Percentiles rank a stretch among this genome's conserved stretches.
phyloP scores from a whole-genome alignment of 1,284 basidiomycete species.

The Schizopora paradoxa region DNA sequence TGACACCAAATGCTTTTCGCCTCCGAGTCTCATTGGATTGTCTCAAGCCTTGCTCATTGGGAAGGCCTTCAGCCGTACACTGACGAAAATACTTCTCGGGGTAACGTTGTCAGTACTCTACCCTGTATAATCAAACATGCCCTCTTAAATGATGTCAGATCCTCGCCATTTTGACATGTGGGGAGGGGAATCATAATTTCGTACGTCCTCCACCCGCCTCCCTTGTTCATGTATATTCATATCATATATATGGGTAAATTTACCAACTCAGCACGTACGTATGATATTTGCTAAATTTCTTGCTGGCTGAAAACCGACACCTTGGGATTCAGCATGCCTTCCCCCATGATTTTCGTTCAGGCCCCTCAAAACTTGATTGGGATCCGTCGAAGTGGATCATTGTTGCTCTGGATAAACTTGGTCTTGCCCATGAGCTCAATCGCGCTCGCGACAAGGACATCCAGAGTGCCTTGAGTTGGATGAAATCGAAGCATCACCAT shows the following conservation, averaged over 20 bases:
- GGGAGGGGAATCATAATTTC: constrained; percentile 79
- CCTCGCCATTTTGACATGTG: constrained; percentile 64
- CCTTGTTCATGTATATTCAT: background rate
- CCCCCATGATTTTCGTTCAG: constrained; percentile 69
- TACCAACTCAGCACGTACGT: constrained; percentile 15
- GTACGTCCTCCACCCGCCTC: constrained; percentile 34
- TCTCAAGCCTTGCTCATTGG: constrained; percentile 65
- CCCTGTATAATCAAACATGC: background rate
- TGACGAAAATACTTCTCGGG: constrained; percentile 72
- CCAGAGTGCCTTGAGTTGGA: constrained; percentile 47
- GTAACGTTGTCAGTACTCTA: constrained; percentile 50
- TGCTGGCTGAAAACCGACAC: background rate
- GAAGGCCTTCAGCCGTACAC: constrained; percentile 73
- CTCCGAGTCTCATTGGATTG: background rate
- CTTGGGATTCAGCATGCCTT: constrained; percentile 57
- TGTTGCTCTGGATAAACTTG: constrained; percentile 45
- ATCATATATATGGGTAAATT: background rate
- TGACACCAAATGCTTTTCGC: constrained; percentile 8
- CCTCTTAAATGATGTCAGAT: constrained; percentile 35
- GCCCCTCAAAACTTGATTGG: constrained; percentile 59
- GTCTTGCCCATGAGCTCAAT: constrained; percentile 46
- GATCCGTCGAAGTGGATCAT: constrained; percentile 83
- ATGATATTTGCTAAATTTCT: constrained; percentile 21
- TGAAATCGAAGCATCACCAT: constrained; percentile 40
- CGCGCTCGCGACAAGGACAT: constrained; percentile 58